A percentile compares a stretch with the other conserved stretches of the same genome.
Evolutionary conservation across 352 stramenopile genomes (phyloP).

Genomic region (Thalassiosira mediterranea): DNA sequence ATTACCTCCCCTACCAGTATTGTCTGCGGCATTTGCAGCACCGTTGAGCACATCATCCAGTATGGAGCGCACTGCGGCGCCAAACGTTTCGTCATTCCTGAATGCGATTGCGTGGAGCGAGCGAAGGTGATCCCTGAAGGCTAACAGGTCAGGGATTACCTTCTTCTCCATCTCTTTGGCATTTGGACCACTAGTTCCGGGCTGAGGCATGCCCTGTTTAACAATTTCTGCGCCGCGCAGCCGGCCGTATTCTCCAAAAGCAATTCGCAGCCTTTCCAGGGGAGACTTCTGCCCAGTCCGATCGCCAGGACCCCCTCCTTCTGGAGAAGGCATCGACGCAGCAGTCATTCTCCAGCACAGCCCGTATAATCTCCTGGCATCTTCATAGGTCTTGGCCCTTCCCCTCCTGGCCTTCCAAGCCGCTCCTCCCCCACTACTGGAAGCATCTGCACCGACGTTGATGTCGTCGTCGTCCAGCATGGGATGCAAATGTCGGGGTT

Average conservation of each 20-base stretch:
- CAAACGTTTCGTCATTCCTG: slow-evolving; percentile 40
- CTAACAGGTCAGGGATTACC: slow-evolving; percentile 44
- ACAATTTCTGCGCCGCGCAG: slow-evolving; percentile 47
- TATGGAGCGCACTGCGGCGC: slow-evolving; percentile 35
- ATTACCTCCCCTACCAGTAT: too few species aligned
- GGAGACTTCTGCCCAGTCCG: background rate
- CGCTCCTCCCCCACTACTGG: slow-evolving; percentile 8
- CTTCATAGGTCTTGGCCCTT: slow-evolving; percentile 25
- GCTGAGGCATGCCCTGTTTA: slow-evolving; percentile 30
- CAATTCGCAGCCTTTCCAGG: slow-evolving; percentile 37
- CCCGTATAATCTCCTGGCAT: slow-evolving; percentile 65
- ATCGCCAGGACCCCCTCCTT: slow-evolving; percentile 11
- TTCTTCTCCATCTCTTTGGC: slow-evolving; percentile 55
- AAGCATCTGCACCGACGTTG: slow-evolving; percentile 3
- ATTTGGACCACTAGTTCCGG: slow-evolving; percentile 18
- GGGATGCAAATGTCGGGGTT: slow-evolving; percentile 60
- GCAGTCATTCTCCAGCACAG: slow-evolving; percentile 53
- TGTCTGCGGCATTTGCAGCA: slow-evolving; percentile 2
- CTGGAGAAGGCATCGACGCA: slow-evolving; percentile 31
- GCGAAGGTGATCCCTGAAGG: slow-evolving; percentile 37
- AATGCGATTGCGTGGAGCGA: slow-evolving; percentile 39
- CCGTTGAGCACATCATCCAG: slow-evolving; percentile 56
- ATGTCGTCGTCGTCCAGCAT: slow-evolving; percentile 62
- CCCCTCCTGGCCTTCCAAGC: slow-evolving; percentile 5
- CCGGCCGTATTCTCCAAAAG: slow-evolving; percentile 52